Evolutionary conservation across 345 rosid species (phyloP).

Genomic region (Punica granatum): DNA sequence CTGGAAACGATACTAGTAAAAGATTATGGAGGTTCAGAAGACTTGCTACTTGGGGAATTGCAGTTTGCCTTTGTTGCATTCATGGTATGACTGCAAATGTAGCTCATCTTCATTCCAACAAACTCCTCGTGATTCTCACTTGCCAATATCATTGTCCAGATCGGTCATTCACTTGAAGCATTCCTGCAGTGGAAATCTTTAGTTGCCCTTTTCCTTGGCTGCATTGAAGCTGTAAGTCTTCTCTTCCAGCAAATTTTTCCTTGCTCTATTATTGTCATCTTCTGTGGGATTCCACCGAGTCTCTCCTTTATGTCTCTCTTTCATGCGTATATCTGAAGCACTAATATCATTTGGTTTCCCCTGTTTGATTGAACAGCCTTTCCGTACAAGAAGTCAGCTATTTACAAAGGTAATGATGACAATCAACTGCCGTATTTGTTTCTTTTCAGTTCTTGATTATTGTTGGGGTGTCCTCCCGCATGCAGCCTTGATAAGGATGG

Average conservation of each 20-base stretch:
- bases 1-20: conserved; percentile 51
- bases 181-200: conserved; percentile 92
- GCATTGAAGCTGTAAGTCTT: conserved; percentile 72
- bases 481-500: not conserved
- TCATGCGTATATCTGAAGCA: not conserved
- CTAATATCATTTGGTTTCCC: not conserved
- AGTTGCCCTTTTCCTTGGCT: conserved; percentile 78
- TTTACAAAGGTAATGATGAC: conserved; percentile 54
- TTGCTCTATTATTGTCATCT: not conserved
- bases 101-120: not conserved
- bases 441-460: not conserved
- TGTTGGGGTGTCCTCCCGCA: not conserved
- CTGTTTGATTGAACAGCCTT: conserved; percentile 51
- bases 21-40: conserved; percentile 68
- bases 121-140: conserved; percentile 1
- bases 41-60: conserved; percentile 76
- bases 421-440: not conserved
- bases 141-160: conserved; percentile 42
- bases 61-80: conserved; percentile 86
- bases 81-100: conserved; percentile 44
- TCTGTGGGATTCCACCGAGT: not conserved
- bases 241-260: not conserved
- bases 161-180: conserved; percentile 92
- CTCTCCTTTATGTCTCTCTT: not conserved
- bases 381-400: conserved; percentile 70